Evolutionary conservation across 1,284 basidiomycete species (phyloP), one percentile per base, ranked within the genome.

Genomic region (Papiliotrema nemorosa): DNA sequence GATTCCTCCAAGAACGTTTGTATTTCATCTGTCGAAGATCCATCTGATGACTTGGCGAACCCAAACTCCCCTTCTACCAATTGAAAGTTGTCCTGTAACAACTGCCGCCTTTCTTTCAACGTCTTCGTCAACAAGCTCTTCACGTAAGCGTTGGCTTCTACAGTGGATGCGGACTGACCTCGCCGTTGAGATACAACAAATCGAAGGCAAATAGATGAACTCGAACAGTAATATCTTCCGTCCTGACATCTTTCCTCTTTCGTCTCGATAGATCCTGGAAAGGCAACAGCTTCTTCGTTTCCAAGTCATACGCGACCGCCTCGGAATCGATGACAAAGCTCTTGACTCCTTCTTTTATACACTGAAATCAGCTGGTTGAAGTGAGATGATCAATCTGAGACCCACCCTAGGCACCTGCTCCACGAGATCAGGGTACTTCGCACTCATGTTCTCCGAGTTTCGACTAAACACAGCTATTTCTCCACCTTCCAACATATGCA

Each of bases 371-470:
- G 60, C 57, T 63, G 35, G 29, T n/a, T n/a, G n/a, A n/a, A 40
- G 5, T 25, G 14, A 14, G 14, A 14, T 31, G 16, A 6, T 20
- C 31, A 24, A 29, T 24, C 27, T 43, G 26, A 53, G 53, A 77
- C 81, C 59, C 58, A 90, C 92, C 42, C 82, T 80, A 1, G 93
- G 91, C 29, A 97, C 79, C 67, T 97, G 92, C 62, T 91, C 89
- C 16, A 97, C 84, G 14, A 99, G 78, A 77, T 99, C 96, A 0
- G 94, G 96, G 75, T 98, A 98, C 71, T 98, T 99, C 69, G 92
- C 92, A 70, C 88, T 93, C 96, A 98, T 99, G 69, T 99, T 91
- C 73, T 99, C 96, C 31, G 91, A 96, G 74, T 99, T 99, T 45
- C 96, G 80, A 72, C 90, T 94, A 75, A 97, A 99, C 34, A 99